These are phyloP conservation scores for Stephanodiscus minutulus DNA, from an alignment of 108 stramenopile genomes.

Conservation along the genomic window DNA sequence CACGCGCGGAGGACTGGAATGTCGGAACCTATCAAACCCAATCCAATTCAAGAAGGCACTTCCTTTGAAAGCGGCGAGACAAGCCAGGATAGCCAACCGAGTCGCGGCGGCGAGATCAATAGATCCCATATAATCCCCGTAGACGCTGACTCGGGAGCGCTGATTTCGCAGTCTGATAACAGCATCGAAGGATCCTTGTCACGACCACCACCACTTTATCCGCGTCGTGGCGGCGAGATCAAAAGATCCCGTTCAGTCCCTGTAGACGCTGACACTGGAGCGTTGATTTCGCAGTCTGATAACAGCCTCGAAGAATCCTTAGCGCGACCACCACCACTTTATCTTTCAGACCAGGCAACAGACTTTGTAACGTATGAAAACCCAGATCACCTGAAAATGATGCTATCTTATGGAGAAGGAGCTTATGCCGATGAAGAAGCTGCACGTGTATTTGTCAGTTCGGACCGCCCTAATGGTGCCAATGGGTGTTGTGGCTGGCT, in stretches of 20 bases:
- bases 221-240: not conserved
- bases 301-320: conserved; percentile 10
- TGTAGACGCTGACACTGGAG: conserved; percentile 12
- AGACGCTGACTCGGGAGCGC: conserved; percentile 5
- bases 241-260: conserved; percentile 8
- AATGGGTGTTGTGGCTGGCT: conserved; percentile 17
- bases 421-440: conserved; percentile 27
- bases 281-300: not conserved
- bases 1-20: conserved; percentile 23
- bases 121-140: conserved; percentile 1
- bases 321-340: conserved; percentile 18
- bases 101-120: not conserved
- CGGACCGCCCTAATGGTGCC: conserved; percentile 1
- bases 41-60: not conserved
- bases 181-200: conserved; percentile 11
- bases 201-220: too few species aligned
- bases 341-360: conserved; percentile 4
- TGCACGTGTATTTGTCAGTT: not conserved
- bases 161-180: not conserved
- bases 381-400: conserved; percentile 8
- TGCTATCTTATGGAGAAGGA: conserved; percentile 28
- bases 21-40: conserved; percentile 21
- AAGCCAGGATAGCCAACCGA: not conserved
- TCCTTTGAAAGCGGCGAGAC: not conserved
- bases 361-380: conserved; percentile 18